These are phyloP conservation scores for Blastocystis sp. DNA, from an alignment of 352 stramenopile species.

Conservation along the genomic window DNA sequence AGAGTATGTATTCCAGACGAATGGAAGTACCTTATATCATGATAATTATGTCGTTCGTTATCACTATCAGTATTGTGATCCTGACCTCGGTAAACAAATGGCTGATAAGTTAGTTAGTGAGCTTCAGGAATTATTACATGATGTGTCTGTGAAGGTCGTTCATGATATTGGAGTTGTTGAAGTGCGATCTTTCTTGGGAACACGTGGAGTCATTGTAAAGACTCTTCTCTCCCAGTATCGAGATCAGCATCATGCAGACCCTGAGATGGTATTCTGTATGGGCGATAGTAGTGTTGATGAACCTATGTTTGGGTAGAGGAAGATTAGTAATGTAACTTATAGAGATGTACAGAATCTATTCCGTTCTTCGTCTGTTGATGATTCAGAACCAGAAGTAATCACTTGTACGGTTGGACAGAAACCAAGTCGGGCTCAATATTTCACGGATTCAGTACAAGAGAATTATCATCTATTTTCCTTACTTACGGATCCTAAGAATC, in stretches of 20 bases:
- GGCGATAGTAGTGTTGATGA: constrained; percentile 61
- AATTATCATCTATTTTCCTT: constrained; percentile 27
- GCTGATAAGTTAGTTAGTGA: constrained; percentile 59
- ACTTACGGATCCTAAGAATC: constrained; percentile 31
- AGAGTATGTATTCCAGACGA: constrained; percentile 55
- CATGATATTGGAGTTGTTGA: constrained; percentile 67
- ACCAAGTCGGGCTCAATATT: constrained; percentile 37
- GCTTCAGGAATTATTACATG: constrained; percentile 31
- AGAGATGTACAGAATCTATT: constrained; percentile 45
- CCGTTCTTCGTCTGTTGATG: neutral
- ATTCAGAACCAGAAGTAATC: constrained; percentile 48
- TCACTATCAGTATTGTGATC: constrained; percentile 65
- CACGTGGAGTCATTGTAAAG: constrained; percentile 32
- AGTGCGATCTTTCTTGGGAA: constrained; percentile 46
- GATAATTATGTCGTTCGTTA: constrained; percentile 51
- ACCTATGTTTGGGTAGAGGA: constrained; percentile 35
- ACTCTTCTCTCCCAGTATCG: constrained; percentile 43
- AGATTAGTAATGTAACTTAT: neutral
- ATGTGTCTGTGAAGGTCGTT: constrained; percentile 62
- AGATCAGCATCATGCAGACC: neutral
- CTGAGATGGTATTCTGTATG: constrained; percentile 54
- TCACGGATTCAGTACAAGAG: constrained; percentile 20
- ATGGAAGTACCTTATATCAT: constrained; percentile 43
- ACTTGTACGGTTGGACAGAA: constrained; percentile 52
- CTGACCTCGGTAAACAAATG: constrained; percentile 51